Evolutionary conservation across 2,329 filamentous ascomycete species (phyloP).

Genomic region (Paecilomyces sp.): DNA sequence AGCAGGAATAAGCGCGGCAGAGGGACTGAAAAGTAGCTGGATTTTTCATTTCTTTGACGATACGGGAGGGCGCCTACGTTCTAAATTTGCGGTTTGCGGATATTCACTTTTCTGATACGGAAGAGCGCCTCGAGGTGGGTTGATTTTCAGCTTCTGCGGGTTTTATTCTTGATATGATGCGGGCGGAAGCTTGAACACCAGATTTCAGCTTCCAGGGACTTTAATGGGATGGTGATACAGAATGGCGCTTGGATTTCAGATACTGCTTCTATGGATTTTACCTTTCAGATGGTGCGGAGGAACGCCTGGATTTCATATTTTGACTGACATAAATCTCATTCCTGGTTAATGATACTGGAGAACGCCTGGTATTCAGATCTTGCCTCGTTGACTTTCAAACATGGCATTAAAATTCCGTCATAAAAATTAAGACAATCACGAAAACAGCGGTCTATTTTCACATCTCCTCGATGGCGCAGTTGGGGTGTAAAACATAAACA

Average conservation of each 20-base stretch:
- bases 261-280: neutral
- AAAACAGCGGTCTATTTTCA: slow-evolving; percentile 6
- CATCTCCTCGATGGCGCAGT: slow-evolving; percentile 69
- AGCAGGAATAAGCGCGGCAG: neutral
- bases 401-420: slow-evolving; percentile 3
- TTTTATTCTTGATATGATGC: neutral
- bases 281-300: neutral
- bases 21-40: neutral
- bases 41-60: neutral
- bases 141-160: neutral
- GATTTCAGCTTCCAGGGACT: neutral
- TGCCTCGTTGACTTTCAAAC: neutral
- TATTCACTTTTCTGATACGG: neutral
- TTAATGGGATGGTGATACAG: neutral
- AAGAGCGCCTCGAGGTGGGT: neutral
- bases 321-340: neutral
- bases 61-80: neutral
- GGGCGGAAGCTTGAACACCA: neutral
- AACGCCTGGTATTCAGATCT: neutral
- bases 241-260: neutral
- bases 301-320: neutral
- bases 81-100: neutral
- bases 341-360: neutral
- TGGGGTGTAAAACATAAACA: slow-evolving; percentile 88
- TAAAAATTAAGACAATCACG: neutral